Percentiles rank a stretch among this genome's conserved stretches.
Evolutionary conservation across 2,329 filamentous ascomycete genomes (phyloP).

Genomic region (Leptographium lundbergii): DNA sequence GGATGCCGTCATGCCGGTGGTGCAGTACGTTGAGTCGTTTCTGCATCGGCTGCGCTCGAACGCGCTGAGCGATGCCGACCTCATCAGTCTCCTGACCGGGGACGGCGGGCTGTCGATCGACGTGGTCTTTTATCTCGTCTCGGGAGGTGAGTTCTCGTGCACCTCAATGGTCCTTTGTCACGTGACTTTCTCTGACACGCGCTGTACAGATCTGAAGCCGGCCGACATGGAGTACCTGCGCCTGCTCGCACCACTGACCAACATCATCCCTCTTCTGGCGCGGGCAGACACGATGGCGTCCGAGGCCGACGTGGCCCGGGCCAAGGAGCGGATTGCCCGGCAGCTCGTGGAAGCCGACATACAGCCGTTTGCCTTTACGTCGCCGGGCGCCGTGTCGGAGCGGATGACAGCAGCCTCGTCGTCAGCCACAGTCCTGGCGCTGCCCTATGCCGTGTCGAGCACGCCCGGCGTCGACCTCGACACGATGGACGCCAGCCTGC

Average conservation of each 20-base stretch:
- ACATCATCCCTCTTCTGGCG: slow-evolving; percentile 72
- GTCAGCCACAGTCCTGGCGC: slow-evolving; percentile 6
- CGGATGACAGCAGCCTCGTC: not conserved
- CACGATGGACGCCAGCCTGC: slow-evolving; percentile 78
- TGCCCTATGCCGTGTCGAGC: slow-evolving; percentile 68
- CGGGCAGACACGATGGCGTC: slow-evolving; percentile 57
- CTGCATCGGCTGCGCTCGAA: slow-evolving; percentile 51
- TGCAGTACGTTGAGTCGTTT: slow-evolving; percentile 61
- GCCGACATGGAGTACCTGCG: slow-evolving; percentile 61
- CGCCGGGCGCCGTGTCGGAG: slow-evolving; percentile 17
- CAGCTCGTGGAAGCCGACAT: slow-evolving; percentile 46
- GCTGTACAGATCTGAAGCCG: slow-evolving; percentile 38
- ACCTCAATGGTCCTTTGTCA: no score
- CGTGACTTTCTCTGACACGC: no score
- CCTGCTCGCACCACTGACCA: slow-evolving; percentile 59
- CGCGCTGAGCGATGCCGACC: slow-evolving; percentile 57
- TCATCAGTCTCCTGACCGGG: slow-evolving; percentile 66
- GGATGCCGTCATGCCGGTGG: slow-evolving; percentile 45
- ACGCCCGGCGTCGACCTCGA: slow-evolving; percentile 59
- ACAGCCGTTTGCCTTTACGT: slow-evolving; percentile 53
- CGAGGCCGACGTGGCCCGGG: slow-evolving; percentile 37
- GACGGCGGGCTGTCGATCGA: slow-evolving; percentile 77
- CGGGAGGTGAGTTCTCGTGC: slow-evolving; percentile 42
- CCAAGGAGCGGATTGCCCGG: slow-evolving; percentile 47
- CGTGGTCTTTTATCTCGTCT: slow-evolving; percentile 70